Conservation (phyloP, 768 basidiomycete genomes). For the Coprinopsis strossmayeri region DNA sequence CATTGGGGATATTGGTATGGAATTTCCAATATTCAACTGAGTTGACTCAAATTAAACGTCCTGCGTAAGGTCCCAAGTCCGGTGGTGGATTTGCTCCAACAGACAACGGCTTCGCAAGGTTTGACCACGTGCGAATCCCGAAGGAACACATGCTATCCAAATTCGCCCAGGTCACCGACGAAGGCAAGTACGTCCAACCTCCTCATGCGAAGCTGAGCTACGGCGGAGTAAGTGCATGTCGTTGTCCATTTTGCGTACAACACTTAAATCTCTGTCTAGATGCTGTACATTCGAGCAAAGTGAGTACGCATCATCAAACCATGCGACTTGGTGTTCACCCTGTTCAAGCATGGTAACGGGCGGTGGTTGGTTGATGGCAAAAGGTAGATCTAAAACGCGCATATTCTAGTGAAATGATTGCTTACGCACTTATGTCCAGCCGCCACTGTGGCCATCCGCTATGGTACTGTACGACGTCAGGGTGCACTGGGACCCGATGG, state of each 20-base stretch:
- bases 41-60: not conserved
- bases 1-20: constrained; percentile 64
- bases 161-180: constrained; percentile 63
- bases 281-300: constrained; percentile 69
- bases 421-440: too few species aligned
- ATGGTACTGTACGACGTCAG: constrained; percentile 67
- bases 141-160: constrained; percentile 68
- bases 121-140: constrained; percentile 60
- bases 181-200: constrained; percentile 57
- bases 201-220: constrained; percentile 72
- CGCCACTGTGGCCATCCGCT: constrained; percentile 61
- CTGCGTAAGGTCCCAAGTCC: constrained; percentile 48
- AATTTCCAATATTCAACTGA: not conserved
- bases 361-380: constrained; percentile 60
- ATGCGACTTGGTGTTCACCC: not conserved
- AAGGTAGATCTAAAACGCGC: too few species aligned
- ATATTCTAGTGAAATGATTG: too few species aligned
- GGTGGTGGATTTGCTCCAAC: constrained; percentile 38
- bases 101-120: constrained; percentile 67
- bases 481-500: constrained; percentile 44
- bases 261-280: too few species aligned
- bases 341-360: constrained; percentile 50
- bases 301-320: constrained; percentile 21
- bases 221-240: constrained; percentile 49
- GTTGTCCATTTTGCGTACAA: not conserved